A percentile compares a stretch with the other conserved stretches of the same genome.
Evolutionary conservation across 1,284 basidiomycete species (phyloP).

Genomic region (Microbotryomycetes sp.): DNA sequence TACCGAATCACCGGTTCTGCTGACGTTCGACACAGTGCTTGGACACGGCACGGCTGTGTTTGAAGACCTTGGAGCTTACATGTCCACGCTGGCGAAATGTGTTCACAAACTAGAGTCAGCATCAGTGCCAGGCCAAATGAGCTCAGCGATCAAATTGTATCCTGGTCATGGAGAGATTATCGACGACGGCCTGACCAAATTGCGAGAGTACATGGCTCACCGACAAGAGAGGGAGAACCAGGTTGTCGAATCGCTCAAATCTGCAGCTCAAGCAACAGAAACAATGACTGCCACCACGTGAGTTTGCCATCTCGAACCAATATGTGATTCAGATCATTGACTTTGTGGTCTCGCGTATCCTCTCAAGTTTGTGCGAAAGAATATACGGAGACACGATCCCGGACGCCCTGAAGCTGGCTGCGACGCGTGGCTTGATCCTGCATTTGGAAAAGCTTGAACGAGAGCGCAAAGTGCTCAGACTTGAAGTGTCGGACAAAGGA

Average conservation of each 20-base stretch:
- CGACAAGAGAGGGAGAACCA: constrained; percentile 74
- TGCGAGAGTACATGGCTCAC: constrained; percentile 71
- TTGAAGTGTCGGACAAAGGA: background rate
- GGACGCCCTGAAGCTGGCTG: constrained; percentile 63
- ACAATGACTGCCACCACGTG: constrained; percentile 18
- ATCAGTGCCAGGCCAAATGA: constrained; percentile 35
- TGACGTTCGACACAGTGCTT: constrained; percentile 86
- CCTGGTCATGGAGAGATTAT: constrained; percentile 84
- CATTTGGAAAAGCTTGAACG: constrained; percentile 67
- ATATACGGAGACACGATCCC: constrained; percentile 45
- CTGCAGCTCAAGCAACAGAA: background rate
- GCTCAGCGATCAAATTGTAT: constrained; percentile 52
- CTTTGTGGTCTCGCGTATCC: background rate
- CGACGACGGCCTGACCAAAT: constrained; percentile 50
- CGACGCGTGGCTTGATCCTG: constrained; percentile 60
- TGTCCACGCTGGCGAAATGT: constrained; percentile 58
- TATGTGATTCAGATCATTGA: background rate
- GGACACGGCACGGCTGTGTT: constrained; percentile 88
- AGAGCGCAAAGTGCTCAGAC: constrained; percentile 55
- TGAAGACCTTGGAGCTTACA: constrained; percentile 70
- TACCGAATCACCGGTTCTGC: constrained; percentile 56
- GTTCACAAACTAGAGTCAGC: constrained; percentile 26
- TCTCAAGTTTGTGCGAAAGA: constrained; percentile 16
- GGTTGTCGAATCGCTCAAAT: constrained; percentile 57
- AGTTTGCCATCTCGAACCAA: no score